Evolutionary conservation across 192 early-diverging fungal genomes (phyloP).

Genomic region (Coemansia sp.): DNA sequence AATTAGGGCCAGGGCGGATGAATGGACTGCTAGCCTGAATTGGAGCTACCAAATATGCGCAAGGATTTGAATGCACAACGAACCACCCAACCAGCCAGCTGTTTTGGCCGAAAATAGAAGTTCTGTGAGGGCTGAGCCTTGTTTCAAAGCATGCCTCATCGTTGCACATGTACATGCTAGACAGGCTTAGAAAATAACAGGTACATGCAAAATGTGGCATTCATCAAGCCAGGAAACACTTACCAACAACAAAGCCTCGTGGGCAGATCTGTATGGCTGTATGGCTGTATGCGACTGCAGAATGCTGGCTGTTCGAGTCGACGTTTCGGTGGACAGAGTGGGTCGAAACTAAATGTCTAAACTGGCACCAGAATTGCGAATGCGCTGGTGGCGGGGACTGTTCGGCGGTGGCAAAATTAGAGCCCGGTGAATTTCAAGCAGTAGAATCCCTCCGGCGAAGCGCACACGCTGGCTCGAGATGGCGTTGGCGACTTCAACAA

Average conservation of each 20-base stretch:
- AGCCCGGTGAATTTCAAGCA: background rate
- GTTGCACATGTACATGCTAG: slow-evolving; percentile 10
- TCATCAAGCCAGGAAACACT: slow-evolving; percentile 1
- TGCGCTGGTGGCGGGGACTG: background rate
- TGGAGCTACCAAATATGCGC: slow-evolving; percentile 1
- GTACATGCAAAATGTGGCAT: background rate
- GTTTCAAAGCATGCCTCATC: slow-evolving; percentile 12
- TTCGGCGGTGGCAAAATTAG: background rate
- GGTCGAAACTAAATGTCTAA: too few relatives aligned
- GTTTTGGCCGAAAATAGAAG: background rate
- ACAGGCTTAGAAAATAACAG: too few relatives aligned
- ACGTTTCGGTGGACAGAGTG: too few relatives aligned
- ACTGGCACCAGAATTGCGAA: too few relatives aligned
- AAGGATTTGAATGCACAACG: background rate
- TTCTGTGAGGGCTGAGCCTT: background rate
- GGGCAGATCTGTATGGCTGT: background rate
- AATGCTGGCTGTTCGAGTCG: background rate
- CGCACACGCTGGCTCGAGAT: background rate
- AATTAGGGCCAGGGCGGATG: slow-evolving; percentile 8
- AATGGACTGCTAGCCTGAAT: slow-evolving; percentile 5
- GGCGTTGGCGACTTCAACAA: background rate
- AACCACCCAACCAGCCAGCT: background rate
- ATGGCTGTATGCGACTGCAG: background rate
- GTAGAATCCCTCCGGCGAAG: background rate
- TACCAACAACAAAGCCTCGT: slow-evolving; percentile 4